A percentile compares a stretch with the other conserved stretches of the same genome.
phyloP scores from a whole-genome alignment of 2,329 filamentous ascomycete genomes.

The Epichloe festucae region DNA sequence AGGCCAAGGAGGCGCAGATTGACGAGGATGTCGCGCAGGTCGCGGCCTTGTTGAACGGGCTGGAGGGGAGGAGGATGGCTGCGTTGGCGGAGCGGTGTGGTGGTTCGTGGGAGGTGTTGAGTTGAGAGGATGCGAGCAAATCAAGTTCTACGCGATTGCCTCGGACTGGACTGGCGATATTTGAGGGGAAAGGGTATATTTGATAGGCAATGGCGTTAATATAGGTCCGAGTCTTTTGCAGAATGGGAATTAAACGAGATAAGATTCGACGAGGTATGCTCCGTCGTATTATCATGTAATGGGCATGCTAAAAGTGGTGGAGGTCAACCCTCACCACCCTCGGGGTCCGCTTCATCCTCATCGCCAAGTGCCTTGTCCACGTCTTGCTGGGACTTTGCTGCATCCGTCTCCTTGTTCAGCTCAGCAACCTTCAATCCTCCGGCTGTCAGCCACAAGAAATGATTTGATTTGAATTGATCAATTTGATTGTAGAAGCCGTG shows the following conservation, averaged over 20 bases:
- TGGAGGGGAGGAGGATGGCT: conserved; percentile 22
- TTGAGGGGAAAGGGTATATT: too few species aligned
- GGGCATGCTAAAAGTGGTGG: too few species aligned
- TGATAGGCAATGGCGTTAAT: too few species aligned
- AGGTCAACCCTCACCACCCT: conserved; percentile 28
- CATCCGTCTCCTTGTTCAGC: conserved; percentile 15
- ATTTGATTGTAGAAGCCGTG: conserved; percentile 69
- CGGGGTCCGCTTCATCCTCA: conserved; percentile 37
- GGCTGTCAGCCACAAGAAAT: conserved; percentile 64
- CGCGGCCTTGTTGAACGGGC: conserved; percentile 19
- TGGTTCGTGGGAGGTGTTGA: conserved; percentile 23
- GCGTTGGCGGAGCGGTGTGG: conserved; percentile 22
- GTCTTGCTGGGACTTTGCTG: conserved; percentile 26
- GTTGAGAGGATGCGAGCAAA: conserved; percentile 6
- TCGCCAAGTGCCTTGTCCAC: conserved; percentile 37
- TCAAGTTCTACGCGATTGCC: too few species aligned
- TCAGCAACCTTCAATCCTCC: conserved; percentile 51
- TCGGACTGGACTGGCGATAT: too few species aligned
- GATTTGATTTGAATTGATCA: conserved; percentile 57
- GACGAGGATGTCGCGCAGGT: conserved; percentile 24
- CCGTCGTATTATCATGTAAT: too few species aligned
- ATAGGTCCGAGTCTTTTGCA: too few species aligned
- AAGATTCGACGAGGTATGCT: too few species aligned
- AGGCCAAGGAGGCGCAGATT: conserved; percentile 23
- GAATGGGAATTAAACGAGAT: too few species aligned